Evolutionary conservation across 2,329 filamentous ascomycete genomes (phyloP).

Genomic region (Epichloe gansuensis): DNA sequence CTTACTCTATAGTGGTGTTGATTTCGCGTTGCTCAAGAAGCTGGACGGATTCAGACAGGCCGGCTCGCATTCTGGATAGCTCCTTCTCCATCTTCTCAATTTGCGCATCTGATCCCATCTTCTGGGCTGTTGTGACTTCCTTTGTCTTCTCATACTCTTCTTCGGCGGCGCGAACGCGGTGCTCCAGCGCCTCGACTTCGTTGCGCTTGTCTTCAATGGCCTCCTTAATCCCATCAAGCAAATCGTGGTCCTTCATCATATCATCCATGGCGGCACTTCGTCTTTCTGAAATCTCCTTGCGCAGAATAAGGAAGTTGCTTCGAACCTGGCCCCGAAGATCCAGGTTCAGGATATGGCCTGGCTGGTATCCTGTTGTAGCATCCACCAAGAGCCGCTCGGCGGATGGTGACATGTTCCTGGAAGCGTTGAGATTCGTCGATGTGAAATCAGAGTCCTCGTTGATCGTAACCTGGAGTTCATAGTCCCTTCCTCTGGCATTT

Average conservation of each 20-base stretch:
- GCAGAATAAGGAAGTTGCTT: constrained; percentile 60
- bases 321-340: constrained; percentile 78
- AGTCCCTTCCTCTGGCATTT: constrained; percentile 75
- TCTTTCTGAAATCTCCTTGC: constrained; percentile 87
- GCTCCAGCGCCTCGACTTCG: constrained; percentile 84
- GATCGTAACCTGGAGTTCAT: constrained; percentile 73
- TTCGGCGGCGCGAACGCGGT: constrained; percentile 75
- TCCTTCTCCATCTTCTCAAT: constrained; percentile 99
- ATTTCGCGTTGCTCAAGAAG: constrained; percentile 91
- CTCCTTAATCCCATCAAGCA: constrained; percentile 89
- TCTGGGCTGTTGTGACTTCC: constrained; percentile 73
- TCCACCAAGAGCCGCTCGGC: constrained; percentile 73
- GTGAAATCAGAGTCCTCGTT: constrained; percentile 68
- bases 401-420: constrained; percentile 23
- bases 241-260: constrained; percentile 88
- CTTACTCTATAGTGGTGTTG: constrained; percentile 88
- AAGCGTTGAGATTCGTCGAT: constrained; percentile 41
- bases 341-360: constrained; percentile 74
- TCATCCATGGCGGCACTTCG: constrained; percentile 70
- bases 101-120: constrained; percentile 78
- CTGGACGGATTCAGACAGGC: constrained; percentile 74
- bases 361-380: constrained; percentile 73
- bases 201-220: constrained; percentile 90
- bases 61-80: constrained; percentile 79
- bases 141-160: constrained; percentile 92